phyloP scores from a whole-genome alignment of 768 basidiomycete genomes.

The Suillus tomentosus region DNA sequence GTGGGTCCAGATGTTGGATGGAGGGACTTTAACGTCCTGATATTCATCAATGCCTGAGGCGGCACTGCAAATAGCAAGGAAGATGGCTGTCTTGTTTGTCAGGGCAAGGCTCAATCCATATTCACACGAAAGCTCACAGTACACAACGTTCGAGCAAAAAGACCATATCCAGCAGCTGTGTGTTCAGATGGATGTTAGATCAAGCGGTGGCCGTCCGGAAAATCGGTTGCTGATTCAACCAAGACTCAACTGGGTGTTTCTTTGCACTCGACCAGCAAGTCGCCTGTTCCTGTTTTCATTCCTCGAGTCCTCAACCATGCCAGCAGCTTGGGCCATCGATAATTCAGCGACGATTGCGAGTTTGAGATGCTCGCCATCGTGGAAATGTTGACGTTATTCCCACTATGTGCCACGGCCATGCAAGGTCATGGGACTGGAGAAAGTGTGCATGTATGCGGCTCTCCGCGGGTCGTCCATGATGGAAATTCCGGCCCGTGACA shows the following conservation, averaged over 20 bases:
- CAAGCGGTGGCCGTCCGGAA: background rate
- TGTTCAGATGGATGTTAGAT: constrained; percentile 1
- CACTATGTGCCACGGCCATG: background rate
- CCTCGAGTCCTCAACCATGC: constrained; percentile 54
- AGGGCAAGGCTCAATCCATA: background rate
- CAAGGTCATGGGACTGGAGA: constrained; percentile 15
- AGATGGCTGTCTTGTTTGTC: constrained; percentile 43
- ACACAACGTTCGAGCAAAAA: constrained; percentile 54
- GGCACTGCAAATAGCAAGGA: constrained; percentile 72
- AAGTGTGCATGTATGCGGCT: constrained; percentile 3
- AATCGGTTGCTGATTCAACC: background rate
- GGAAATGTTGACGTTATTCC: constrained; percentile 7
- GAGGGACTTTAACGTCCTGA: constrained; percentile 59
- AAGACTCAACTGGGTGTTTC: constrained; percentile 39
- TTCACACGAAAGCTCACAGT: constrained; percentile 36
- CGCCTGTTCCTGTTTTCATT: constrained; percentile 38
- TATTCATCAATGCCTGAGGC: constrained; percentile 68
- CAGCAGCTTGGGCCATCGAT: constrained; percentile 49
- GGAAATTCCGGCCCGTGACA: constrained; percentile 4
- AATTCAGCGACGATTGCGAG: constrained; percentile 12
- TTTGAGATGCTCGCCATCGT: constrained; percentile 12
- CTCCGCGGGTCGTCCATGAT: constrained; percentile 16
- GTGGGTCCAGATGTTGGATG: constrained; percentile 46
- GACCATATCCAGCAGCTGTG: constrained; percentile 67
- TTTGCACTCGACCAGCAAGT: constrained; percentile 54